These are phyloP conservation scores for Heterococcus sp. DNA, from an alignment of 108 stramenopile genomes.

Conservation along the genomic window DNA sequence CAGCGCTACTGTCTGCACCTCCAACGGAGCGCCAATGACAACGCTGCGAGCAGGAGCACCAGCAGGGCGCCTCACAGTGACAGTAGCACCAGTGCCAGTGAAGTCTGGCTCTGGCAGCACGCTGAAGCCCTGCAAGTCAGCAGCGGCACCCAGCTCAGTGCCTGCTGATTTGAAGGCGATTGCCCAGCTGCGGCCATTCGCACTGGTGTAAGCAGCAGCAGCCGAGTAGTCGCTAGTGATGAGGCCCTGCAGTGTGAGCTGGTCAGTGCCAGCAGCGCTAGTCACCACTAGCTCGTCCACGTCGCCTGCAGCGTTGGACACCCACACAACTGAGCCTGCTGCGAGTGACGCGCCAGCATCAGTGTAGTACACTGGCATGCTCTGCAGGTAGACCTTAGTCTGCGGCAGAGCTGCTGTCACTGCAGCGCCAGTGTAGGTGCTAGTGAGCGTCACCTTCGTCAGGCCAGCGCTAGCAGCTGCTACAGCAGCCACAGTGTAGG, in stretches of 20 bases:
- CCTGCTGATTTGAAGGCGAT: conserved; percentile 40
- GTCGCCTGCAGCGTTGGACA: conserved; percentile 31
- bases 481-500: conserved; percentile 12
- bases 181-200: conserved; percentile 31
- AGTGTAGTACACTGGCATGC: neutral
- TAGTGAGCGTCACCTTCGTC: conserved; percentile 5
- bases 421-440: neutral
- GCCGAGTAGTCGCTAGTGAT: conserved; percentile 25
- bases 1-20: conserved; percentile 44
- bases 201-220: conserved; percentile 4
- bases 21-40: conserved; percentile 40
- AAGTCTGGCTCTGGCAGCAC: neutral
- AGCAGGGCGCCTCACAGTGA: conserved; percentile 17
- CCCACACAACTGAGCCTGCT: conserved; percentile 12
- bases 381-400: neutral
- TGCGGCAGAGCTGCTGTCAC: neutral
- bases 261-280: conserved; percentile 1
- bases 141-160: conserved; percentile 4
- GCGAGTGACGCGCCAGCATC: neutral
- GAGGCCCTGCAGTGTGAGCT: conserved; percentile 7
- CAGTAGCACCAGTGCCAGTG: neutral
- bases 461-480: no score
- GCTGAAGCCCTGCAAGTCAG: conserved; percentile 16
- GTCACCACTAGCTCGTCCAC: conserved; percentile 22
- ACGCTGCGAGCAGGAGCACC: conserved; percentile 8